A percentile compares a stretch with the other conserved stretches of the same genome.
These are phyloP conservation scores for Metrosideros polymorpha DNA, from an alignment of 441 rosid genomes.

Conservation along the genomic window DNA sequence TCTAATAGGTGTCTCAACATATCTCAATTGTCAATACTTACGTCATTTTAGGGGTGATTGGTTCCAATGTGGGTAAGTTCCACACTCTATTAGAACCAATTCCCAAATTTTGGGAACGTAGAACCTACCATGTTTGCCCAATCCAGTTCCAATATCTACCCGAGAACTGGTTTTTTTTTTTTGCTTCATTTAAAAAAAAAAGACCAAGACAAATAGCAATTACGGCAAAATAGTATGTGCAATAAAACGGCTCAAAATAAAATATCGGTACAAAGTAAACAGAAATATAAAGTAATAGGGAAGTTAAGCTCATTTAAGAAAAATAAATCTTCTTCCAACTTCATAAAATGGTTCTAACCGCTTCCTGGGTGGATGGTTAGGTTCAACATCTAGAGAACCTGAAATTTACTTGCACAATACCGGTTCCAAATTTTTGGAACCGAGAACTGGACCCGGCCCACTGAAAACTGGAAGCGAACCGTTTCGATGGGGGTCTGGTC, in stretches of 20 bases:
- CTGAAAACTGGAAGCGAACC: fast-evolving
- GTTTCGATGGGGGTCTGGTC: not conserved
- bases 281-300: not conserved
- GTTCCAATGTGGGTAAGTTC: too few species aligned
- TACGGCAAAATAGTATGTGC: not conserved
- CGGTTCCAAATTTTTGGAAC: fast-evolving
- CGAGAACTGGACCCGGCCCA: fast-evolving
- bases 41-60: too few species aligned
- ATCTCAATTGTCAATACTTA: not conserved
- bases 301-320: not conserved
- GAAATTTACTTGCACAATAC: fast-evolving
- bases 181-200: fast-evolving
- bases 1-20: not conserved
- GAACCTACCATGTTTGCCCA: fast-evolving
- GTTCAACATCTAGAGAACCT: not conserved
- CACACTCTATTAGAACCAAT: not conserved
- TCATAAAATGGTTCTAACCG: not conserved
- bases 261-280: not conserved
- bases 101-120: not conserved
- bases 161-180: fast-evolving
- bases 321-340: not conserved
- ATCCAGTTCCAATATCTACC: fast-evolving
- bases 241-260: not conserved
- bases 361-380: not conserved
- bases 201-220: not conserved